phyloP scores from a whole-genome alignment of 352 stramenopile species.

The Phytophthora rubi region DNA sequence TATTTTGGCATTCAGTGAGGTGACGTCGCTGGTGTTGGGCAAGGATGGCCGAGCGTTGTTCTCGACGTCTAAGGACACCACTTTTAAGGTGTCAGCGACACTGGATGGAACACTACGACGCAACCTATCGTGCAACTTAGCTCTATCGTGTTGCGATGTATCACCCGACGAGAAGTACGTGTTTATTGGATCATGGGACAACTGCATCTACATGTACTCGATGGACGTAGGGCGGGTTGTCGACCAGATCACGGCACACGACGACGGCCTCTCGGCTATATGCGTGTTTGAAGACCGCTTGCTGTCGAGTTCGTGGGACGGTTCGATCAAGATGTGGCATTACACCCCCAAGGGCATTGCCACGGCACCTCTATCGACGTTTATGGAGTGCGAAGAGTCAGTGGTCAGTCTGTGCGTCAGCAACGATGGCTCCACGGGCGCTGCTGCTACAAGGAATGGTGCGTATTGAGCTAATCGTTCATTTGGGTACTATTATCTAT shows the following conservation, averaged over 20 bases:
- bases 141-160: slow-evolving; percentile 80
- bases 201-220: slow-evolving; percentile 89
- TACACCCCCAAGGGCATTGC: slow-evolving; percentile 74
- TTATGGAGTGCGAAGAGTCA: slow-evolving; percentile 82
- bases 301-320: slow-evolving; percentile 78
- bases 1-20: slow-evolving; percentile 45
- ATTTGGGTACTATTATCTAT: not conserved
- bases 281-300: slow-evolving; percentile 80
- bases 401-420: slow-evolving; percentile 76
- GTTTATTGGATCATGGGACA: slow-evolving; percentile 85
- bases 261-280: slow-evolving; percentile 77
- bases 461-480: slow-evolving; percentile 5
- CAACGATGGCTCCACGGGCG: slow-evolving; percentile 57
- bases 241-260: slow-evolving; percentile 82
- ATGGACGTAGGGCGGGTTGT: slow-evolving; percentile 83
- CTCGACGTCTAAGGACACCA: slow-evolving; percentile 77
- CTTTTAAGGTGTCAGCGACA: slow-evolving; percentile 79
- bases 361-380: slow-evolving; percentile 62
- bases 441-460: slow-evolving; percentile 75
- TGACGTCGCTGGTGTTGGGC: slow-evolving; percentile 71
- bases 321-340: slow-evolving; percentile 84
- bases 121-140: slow-evolving; percentile 79
- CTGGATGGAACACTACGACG: slow-evolving; percentile 66
- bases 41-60: slow-evolving; percentile 71
- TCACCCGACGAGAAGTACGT: slow-evolving; percentile 85